Base-by-base conservation (phyloP, 495 filamentous ascomycete genomes). In the Symbiotaphrina buchneri region DNA sequence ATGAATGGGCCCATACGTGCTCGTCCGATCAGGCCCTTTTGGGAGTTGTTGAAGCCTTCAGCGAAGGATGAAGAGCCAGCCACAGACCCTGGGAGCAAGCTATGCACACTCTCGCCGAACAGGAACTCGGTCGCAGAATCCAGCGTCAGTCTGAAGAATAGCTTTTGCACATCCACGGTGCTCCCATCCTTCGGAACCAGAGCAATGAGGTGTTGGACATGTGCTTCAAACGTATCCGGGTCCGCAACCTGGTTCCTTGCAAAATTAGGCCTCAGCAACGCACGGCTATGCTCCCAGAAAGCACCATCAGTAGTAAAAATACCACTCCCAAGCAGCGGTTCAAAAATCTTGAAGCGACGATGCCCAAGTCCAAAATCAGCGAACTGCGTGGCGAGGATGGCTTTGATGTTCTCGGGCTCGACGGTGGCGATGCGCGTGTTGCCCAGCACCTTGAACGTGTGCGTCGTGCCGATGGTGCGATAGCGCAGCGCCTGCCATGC, bases 121-220 rank as follows among this genome's bases (percentile, higher is more conserved):
- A 85, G 53, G 42, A 83, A 74, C 37, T 81, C 71, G 0, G 74
- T 81, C 0, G 71, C 59, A 0, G 71, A 56, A 43, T 84, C 75
- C 6, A 82, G 54, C 0, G 74, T 74, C 26, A 75, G 41, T n/a
- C 48, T 35, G 48, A 65, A 72, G 45, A 83, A 75, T 4, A 76
- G 46, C 1, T 60, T 52, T 42, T 74, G 71, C 4, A 84, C 48
- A 43, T 83, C 67, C 10, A 73, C 50, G 0, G 53, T 60, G 1
- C 48, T 40, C 0, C 63, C 57, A 39, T 67, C 58, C 6, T 28
- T 39, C 0, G 63, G 56, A 36, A 71, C 47, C 30, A 46, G 28
- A 5, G 40, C 32, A 33, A 70, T 41, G 27, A 73, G 36, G 11
- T 53, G 41, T 17, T 59, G 38, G 16, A 77, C 54, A 40, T 82